phyloP scores from a whole-genome alignment of 495 filamentous ascomycete species.

The Platismatia glauca region DNA sequence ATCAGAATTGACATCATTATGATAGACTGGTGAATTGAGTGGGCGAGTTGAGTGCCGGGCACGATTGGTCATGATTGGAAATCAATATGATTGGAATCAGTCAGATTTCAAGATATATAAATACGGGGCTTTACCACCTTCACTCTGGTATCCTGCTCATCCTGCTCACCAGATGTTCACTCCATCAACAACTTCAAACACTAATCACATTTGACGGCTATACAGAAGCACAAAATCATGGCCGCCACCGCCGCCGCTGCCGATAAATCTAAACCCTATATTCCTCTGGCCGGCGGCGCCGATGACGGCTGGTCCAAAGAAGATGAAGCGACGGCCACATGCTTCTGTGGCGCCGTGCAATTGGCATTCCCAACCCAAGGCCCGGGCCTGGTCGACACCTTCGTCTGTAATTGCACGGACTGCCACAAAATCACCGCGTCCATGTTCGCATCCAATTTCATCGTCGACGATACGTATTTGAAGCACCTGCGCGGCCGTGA shows the following conservation, averaged over 20 bases:
- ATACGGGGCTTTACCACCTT: too few relatives aligned
- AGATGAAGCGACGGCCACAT: slow-evolving; percentile 39
- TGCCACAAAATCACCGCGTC: slow-evolving; percentile 52
- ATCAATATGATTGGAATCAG: too few relatives aligned
- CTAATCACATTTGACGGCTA: not conserved
- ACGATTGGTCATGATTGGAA: too few relatives aligned
- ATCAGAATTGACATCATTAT: too few relatives aligned
- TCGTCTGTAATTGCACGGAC: slow-evolving; percentile 50
- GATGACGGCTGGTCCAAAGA: slow-evolving; percentile 34
- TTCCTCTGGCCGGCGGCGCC: slow-evolving; percentile 29
- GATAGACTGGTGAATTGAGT: too few relatives aligned
- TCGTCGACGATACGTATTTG: slow-evolving; percentile 33
- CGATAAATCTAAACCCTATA: slow-evolving; percentile 25
- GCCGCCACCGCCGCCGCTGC: not conserved
- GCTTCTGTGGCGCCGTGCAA: slow-evolving; percentile 48
- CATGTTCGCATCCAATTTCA: slow-evolving; percentile 51
- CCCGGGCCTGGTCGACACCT: slow-evolving; percentile 39
- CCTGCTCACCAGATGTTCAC: not conserved
- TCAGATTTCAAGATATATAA: too few relatives aligned
- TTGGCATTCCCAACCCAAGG: slow-evolving; percentile 37
- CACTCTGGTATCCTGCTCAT: too few relatives aligned
- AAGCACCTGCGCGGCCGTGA: slow-evolving; percentile 40
- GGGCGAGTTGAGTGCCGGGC: too few relatives aligned
- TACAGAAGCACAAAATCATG: not conserved
- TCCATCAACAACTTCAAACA: not conserved